These are phyloP conservation scores for Rhynchosporium secalis DNA, from an alignment of 2,329 filamentous ascomycete genomes.

Conservation along the genomic window DNA sequence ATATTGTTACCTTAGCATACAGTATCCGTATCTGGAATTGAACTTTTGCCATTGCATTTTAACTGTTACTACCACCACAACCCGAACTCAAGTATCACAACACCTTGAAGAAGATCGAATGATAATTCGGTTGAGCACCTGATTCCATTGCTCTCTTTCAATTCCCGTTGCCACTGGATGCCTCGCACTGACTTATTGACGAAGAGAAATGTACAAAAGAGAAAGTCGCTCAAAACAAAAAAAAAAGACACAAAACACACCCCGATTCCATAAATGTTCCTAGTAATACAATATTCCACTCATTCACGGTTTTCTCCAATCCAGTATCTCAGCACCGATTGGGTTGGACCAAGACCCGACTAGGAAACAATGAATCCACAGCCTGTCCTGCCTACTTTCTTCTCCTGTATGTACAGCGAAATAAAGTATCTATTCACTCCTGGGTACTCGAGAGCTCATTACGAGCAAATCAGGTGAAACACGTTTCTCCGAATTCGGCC, in stretches of 20 bases:
- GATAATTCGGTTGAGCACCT: too few relatives aligned
- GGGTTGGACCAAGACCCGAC: not conserved
- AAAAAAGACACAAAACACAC: not conserved
- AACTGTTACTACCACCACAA: not conserved
- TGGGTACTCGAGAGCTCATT: not conserved
- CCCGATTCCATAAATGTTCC: not conserved
- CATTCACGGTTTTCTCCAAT: not conserved
- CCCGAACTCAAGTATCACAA: not conserved
- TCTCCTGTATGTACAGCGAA: slow-evolving; percentile 4
- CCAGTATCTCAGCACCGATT: not conserved
- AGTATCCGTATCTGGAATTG: not conserved
- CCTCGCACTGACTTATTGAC: too few relatives aligned
- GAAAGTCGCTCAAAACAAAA: not conserved
- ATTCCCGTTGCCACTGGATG: too few relatives aligned
- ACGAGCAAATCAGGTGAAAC: not conserved
- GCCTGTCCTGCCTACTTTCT: not conserved
- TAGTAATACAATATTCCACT: not conserved
- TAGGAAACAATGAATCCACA: not conserved
- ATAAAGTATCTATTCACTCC: not conserved
- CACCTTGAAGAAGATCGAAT: too few relatives aligned
- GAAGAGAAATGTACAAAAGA: not conserved
- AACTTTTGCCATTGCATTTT: not conserved
- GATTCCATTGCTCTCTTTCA: too few relatives aligned
- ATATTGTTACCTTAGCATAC: too few relatives aligned
- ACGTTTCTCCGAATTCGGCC: not conserved